phyloP scores from a whole-genome alignment of 2,329 filamentous ascomycete species.

The Colletotrichum trifolii region DNA sequence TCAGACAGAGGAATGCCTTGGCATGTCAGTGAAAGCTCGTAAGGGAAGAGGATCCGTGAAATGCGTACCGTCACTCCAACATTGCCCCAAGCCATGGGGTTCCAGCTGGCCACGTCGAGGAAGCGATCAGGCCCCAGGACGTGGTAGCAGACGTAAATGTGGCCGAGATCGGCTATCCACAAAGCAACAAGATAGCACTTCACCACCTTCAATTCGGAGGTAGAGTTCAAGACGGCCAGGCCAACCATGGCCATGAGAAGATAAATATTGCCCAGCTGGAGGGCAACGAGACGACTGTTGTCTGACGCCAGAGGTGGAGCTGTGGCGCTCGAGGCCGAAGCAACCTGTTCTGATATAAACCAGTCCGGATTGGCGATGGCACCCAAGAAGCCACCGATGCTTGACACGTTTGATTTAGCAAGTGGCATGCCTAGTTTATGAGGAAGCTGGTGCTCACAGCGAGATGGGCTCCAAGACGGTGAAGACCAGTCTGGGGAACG shows the following conservation, averaged over 20 bases:
- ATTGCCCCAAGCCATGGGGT: conserved; percentile 79
- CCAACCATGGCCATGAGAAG: conserved; percentile 73
- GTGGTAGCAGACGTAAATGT: conserved; percentile 68
- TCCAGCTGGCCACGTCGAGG: conserved; percentile 69
- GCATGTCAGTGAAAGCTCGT: conserved; percentile 1
- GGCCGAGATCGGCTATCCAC: conserved; percentile 74
- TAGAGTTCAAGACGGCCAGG: conserved; percentile 71
- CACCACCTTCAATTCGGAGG: conserved; percentile 73
- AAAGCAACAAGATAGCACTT: conserved; percentile 74
- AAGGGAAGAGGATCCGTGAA: not conserved
- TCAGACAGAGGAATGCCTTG: conserved; percentile 46
- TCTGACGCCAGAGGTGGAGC: conserved; percentile 50
- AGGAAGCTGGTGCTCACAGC: conserved; percentile 59
- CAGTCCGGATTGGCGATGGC: conserved; percentile 67
- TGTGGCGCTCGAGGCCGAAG: conserved; percentile 42
- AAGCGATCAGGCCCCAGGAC: conserved; percentile 67
- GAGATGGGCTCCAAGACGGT: conserved; percentile 76
- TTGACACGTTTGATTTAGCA: conserved; percentile 45
- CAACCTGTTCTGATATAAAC: conserved; percentile 73
- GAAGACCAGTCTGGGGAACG: conserved; percentile 73
- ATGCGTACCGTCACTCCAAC: conserved; percentile 70
- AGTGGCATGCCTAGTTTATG: not conserved
- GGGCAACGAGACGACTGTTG: conserved; percentile 66
- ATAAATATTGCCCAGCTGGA: conserved; percentile 78
- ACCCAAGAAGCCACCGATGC: conserved; percentile 68